A percentile compares a stretch with the other conserved stretches of the same genome.
phyloP scores from a whole-genome alignment of 2,329 filamentous ascomycete species.

The Diaporthe vaccinii region DNA sequence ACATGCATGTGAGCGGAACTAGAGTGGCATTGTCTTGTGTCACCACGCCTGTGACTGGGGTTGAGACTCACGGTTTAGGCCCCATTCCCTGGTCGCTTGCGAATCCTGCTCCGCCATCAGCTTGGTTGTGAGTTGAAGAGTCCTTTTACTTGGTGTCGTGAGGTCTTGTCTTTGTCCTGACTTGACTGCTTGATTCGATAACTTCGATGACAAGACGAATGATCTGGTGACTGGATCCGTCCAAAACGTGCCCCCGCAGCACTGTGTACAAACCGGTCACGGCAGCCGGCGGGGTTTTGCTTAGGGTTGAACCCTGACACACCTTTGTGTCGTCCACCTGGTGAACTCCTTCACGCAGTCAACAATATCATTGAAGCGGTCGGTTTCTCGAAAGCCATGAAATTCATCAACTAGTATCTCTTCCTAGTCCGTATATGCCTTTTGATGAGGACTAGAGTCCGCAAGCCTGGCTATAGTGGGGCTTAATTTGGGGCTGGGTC shows the following conservation, averaged over 20 bases:
- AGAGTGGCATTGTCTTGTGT: neutral
- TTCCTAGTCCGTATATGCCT: no score
- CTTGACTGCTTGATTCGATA: neutral
- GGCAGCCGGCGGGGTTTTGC: no score
- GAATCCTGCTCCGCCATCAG: constrained; percentile 26
- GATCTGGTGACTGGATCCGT: constrained; percentile 12
- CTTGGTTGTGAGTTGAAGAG: neutral
- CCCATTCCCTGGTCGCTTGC: constrained; percentile 3
- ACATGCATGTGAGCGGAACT: constrained; percentile 24
- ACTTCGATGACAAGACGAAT: neutral
- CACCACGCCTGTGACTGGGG: constrained; percentile 1
- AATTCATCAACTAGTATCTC: no score
- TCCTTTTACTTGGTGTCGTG: neutral
- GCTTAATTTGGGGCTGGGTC: no score
- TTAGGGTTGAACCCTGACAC: constrained; percentile 12
- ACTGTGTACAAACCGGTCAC: neutral
- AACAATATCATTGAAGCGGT: no score
- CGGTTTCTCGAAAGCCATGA: no score
- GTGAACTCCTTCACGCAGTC: no score
- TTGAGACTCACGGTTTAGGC: constrained; percentile 31
- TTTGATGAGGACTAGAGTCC: no score
- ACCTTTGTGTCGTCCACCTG: no score
- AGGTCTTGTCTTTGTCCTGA: neutral
- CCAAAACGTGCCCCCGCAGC: constrained; percentile 21
- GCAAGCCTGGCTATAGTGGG: no score